Conservation (phyloP, 2,329 filamentous ascomycete genomes). For the Xylariaceae sp. region DNA sequence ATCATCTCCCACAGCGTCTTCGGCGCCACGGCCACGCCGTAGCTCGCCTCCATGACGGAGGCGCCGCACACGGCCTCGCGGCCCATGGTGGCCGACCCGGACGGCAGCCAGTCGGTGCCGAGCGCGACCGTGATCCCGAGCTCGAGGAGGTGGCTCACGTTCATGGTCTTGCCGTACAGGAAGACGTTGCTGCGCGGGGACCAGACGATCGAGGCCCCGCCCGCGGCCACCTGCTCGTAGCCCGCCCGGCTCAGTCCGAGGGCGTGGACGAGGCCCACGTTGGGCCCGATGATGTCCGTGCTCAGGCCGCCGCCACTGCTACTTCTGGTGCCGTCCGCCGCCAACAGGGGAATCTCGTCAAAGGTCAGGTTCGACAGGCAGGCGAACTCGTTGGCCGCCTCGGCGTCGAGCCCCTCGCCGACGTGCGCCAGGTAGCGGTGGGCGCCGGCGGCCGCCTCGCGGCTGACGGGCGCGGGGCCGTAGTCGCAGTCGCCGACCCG, state of each 20-base stretch:
- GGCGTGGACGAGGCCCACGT: conserved; percentile 20
- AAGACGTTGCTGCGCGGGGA: conserved; percentile 22
- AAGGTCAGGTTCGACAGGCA: conserved; percentile 19
- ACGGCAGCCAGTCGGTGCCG: conserved; percentile 23
- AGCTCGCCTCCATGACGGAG: conserved; percentile 8
- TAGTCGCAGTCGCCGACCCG: conserved; percentile 22
- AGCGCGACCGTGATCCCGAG: conserved; percentile 21
- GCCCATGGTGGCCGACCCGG: conserved; percentile 21
- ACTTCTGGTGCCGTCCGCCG: too few species aligned
- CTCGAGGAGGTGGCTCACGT: conserved; percentile 18
- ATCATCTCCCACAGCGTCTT: conserved; percentile 27
- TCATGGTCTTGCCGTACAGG: conserved; percentile 22
- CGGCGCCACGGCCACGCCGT: conserved; percentile 8
- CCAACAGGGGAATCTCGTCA: conserved; percentile 14
- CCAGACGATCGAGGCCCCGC: conserved; percentile 22
- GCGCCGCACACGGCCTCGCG: conserved; percentile 17
- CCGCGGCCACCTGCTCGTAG: conserved; percentile 19
- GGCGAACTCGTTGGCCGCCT: conserved; percentile 21
- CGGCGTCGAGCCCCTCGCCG: conserved; percentile 20
- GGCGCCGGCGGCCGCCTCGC: conserved; percentile 6
- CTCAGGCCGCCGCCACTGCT: conserved; percentile 17
- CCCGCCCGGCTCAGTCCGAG: conserved; percentile 16
- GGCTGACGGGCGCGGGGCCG: conserved; percentile 11
- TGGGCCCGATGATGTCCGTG: conserved; percentile 19
- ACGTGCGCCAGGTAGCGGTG: conserved; percentile 21